Evolutionary conservation across 768 basidiomycete species (phyloP), one percentile per base, ranked within the genome.

Genomic region (Aureoboletus auriporus): DNA sequence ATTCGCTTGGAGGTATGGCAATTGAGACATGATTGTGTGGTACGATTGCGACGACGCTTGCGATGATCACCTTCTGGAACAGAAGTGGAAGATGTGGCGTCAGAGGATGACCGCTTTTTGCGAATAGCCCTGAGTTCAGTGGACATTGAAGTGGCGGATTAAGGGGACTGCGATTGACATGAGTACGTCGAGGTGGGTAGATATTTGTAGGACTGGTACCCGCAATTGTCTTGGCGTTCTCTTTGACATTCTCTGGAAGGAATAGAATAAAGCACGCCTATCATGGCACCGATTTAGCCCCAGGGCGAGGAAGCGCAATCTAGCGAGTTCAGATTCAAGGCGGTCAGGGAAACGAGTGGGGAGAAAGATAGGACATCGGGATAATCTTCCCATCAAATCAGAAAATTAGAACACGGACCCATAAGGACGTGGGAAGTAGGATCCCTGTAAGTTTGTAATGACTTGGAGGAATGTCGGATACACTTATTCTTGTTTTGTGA

Each of bases 1-100:
- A 85, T 85, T 45, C 84, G 74, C 57, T 86, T 86, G 8, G 84
- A 84, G 23, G 81, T 79, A 53, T 86, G 84, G 54, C 84, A 86
- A 53, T 85, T 85, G 27, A 86, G 68, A 56, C 84, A 86, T 51
- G 83, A 85, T 53, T 84, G 83, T 3, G 83, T 86, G 6, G 83
- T 84, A 44, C 84, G 77, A 60, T 86, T 86, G 39, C 84, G 81
- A 53, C 82, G 78, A 66, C 76, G 72, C 56, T 78, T 80, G 27
- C 80, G 74, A 51, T 83, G 79, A 59, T 81, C 80, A 44, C 71
- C 74, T 33, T 75, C 76, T 16, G 74, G 61, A 31, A 69, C 50
- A 50, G 66, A 60, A 9, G 62, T 58, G 17, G 64, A 54, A 45
- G 69, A 56, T 11, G 47, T 52, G 26, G 55, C 38, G 11, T 64